Evolutionary conservation across 768 basidiomycete genomes (phyloP).

Genomic region (Heimioporus sp.): DNA sequence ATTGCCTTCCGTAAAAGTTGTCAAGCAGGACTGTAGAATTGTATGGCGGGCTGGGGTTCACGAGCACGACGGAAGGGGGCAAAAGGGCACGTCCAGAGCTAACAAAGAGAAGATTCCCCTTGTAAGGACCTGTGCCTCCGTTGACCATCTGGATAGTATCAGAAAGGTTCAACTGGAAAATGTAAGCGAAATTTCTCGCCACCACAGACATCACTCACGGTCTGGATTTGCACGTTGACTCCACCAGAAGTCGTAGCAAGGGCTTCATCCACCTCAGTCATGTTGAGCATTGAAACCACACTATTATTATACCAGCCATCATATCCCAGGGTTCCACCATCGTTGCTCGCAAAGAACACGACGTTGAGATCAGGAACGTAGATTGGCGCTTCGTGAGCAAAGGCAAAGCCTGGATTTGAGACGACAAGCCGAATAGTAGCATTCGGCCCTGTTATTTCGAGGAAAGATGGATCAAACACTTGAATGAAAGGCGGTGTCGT

Average conservation of each 20-base stretch:
- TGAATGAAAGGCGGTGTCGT: constrained; percentile 59
- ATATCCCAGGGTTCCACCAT: constrained; percentile 62
- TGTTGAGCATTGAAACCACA: constrained; percentile 56
- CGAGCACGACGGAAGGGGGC: constrained; percentile 61
- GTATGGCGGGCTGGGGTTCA: constrained; percentile 62
- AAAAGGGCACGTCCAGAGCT: constrained; percentile 63
- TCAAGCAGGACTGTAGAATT: constrained; percentile 71
- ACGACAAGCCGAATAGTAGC: constrained; percentile 63
- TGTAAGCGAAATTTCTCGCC: background rate
- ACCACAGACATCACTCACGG: constrained; percentile 22
- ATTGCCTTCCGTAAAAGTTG: constrained; percentile 79
- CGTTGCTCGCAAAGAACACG: constrained; percentile 71
- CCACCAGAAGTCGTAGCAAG: constrained; percentile 33
- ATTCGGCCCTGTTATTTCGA: constrained; percentile 52
- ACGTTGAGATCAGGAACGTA: constrained; percentile 63
- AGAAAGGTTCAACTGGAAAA: constrained; percentile 52
- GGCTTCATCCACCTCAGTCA: constrained; percentile 51
- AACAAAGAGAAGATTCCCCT: constrained; percentile 55
- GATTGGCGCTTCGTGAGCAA: constrained; percentile 80
- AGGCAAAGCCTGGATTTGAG: constrained; percentile 60
- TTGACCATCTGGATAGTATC: constrained; percentile 68
- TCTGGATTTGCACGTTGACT: constrained; percentile 50
- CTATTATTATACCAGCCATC: constrained; percentile 67
- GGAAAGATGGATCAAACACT: constrained; percentile 51
- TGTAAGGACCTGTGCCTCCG: constrained; percentile 63